Evolutionary conservation across 495 filamentous ascomycete species (phyloP), one percentile per base, ranked within the genome.

Genomic region (Tuber borchii): DNA sequence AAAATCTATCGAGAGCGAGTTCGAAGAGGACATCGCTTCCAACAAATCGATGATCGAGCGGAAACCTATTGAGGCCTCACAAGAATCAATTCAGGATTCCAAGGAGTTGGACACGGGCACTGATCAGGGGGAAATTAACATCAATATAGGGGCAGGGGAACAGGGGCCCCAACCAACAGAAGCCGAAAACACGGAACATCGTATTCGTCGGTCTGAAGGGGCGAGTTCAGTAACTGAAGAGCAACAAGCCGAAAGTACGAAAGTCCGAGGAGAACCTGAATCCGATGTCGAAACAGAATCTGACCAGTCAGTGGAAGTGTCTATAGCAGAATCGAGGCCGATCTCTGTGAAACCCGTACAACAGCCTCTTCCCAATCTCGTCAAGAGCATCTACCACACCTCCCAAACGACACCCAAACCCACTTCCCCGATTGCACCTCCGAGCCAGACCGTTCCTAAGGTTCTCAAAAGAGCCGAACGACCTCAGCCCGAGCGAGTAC

Each of bases 301-400:
- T 65, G 78, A 79, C 46, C 74, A 76, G 73, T 80, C 81, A 6
- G 44, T 77, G 40, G 81, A 82, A 56, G 56, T 79, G 70, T 76
- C 72, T 51, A 77, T 82, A 69, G 82, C 73, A 43, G 81, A 82
- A 37, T 82, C 80, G 48, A 79, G 80, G 70, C 76, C 77, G n/a
- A 70, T 82, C 69, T 82, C 80, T n/a, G 81, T 82, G 72, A 69
- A 75, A 70, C 72, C 80, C 56, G 73, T 80, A 73, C 78, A 80
- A 34, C 78, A 74, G n/a, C 78, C 78, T 42, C 34, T 77, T 20
- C 77, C 78, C 43, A 80, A 74, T 78, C 34, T 79, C 43, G 76
- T 80, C 44, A 82, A 77, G 31, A 79, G 70, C 43, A 77, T 73
- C n/a, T 73, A 81, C 45, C 79, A 75, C 39, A 70, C 72, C 12